Conservation (phyloP, 306 rosid genomes). For the Cicer arietinum region DNA sequence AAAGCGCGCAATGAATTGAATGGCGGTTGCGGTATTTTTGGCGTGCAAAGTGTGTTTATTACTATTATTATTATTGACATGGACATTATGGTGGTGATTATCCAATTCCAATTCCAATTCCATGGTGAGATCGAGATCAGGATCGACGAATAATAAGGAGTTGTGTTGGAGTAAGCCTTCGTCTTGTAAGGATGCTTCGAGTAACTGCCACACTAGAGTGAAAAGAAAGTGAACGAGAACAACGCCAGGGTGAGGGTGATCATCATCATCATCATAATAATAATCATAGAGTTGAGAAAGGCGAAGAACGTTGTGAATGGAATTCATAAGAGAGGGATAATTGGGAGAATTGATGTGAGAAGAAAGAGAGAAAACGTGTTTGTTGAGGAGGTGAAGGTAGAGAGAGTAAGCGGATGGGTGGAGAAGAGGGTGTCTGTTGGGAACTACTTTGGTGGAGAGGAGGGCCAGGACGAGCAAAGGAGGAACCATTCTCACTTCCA, state of each 20-base stretch:
- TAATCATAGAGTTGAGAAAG: slow-evolving; percentile 52
- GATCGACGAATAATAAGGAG: slow-evolving; percentile 43
- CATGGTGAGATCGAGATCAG: slow-evolving; percentile 56
- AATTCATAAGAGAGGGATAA: slow-evolving; percentile 59
- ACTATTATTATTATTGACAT: background rate
- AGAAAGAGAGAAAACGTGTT: slow-evolving; percentile 64
- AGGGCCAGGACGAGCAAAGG: slow-evolving; percentile 72
- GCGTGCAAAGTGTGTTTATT: slow-evolving; percentile 46
- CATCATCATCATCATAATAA: fast-evolving
- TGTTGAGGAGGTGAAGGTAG: slow-evolving; percentile 74
- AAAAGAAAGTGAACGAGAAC: slow-evolving; percentile 74
- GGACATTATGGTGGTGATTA: slow-evolving; percentile 43
- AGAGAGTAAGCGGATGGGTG: slow-evolving; percentile 81
- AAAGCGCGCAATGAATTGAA: slow-evolving; percentile 70
- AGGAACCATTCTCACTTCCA: slow-evolving; percentile 62
- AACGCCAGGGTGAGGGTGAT: slow-evolving; percentile 61
- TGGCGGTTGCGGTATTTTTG: slow-evolving; percentile 64
- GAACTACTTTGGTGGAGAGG: slow-evolving; percentile 70
- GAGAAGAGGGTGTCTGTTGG: slow-evolving; percentile 62
- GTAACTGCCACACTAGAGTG: slow-evolving; percentile 67
- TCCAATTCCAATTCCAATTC: slow-evolving; percentile 24
- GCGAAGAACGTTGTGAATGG: slow-evolving; percentile 61
- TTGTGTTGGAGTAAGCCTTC: slow-evolving; percentile 73
- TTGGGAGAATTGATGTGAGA: slow-evolving; percentile 58
- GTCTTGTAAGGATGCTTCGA: slow-evolving; percentile 81